These are phyloP conservation scores for Trichocladium antarcticum DNA, from an alignment of 495 filamentous ascomycete genomes.

Conservation along the genomic window DNA sequence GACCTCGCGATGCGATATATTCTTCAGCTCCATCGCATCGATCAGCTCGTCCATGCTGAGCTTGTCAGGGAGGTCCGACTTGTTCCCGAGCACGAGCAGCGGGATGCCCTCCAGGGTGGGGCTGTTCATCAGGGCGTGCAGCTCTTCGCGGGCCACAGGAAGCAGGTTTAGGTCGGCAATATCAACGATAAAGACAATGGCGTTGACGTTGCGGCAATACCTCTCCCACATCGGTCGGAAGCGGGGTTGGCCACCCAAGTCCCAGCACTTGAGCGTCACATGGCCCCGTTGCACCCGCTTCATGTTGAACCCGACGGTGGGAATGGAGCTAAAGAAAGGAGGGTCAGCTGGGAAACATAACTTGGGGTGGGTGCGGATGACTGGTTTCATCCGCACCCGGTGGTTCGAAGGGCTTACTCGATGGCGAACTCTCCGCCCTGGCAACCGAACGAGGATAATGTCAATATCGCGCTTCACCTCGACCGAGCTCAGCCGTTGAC, in stretches of 20 bases:
- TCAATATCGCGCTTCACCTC: slow-evolving; percentile 7
- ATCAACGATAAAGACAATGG: slow-evolving; percentile 90
- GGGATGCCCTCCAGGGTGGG: slow-evolving; percentile 80
- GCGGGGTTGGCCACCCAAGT: slow-evolving; percentile 90
- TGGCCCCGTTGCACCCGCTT: slow-evolving; percentile 96
- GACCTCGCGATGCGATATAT: slow-evolving; percentile 83
- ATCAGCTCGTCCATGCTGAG: slow-evolving; percentile 90
- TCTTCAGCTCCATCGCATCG: slow-evolving; percentile 80
- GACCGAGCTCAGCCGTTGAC: slow-evolving; percentile 29
- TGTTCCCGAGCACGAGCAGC: slow-evolving; percentile 93
- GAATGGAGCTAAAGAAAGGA: slow-evolving; percentile 70
- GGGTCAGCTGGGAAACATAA: slow-evolving; percentile 32
- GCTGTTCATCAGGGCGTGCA: slow-evolving; percentile 80
- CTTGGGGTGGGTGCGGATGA: slow-evolving; percentile 4
- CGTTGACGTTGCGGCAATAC: slow-evolving; percentile 94
- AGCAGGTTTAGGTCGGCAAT: slow-evolving; percentile 71
- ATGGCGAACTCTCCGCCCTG: slow-evolving; percentile 97
- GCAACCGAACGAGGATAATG: slow-evolving; percentile 9
- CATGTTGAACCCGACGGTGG: slow-evolving; percentile 98
- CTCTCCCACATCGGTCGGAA: slow-evolving; percentile 99
- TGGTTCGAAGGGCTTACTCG: slow-evolving; percentile 59
- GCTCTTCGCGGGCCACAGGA: slow-evolving; percentile 81
- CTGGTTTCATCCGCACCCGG: neutral
- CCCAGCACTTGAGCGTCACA: slow-evolving; percentile 98
- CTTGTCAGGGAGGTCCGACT: slow-evolving; percentile 82